These are phyloP conservation scores for Rossbeevera mucosa DNA, from an alignment of 768 basidiomycete species.

Conservation along the genomic window DNA sequence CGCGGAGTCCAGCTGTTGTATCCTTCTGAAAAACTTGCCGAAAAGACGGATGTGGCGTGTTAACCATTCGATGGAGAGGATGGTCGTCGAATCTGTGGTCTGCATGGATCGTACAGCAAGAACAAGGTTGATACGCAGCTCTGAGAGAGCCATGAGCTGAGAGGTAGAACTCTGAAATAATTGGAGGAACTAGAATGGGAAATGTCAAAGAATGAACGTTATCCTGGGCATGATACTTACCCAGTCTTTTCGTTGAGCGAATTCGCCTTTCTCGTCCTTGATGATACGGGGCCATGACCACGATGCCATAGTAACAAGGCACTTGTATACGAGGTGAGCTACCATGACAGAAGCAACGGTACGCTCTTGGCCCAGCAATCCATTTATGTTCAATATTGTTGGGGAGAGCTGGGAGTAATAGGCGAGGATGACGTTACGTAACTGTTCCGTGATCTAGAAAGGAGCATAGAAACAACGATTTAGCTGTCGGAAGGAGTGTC, in stretches of 20 bases:
- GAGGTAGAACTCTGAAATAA: slow-evolving; percentile 57
- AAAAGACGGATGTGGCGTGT: slow-evolving; percentile 67
- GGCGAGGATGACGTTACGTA: slow-evolving; percentile 50
- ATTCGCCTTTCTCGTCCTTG: slow-evolving; percentile 40
- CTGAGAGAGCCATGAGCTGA: slow-evolving; percentile 53
- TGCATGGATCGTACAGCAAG: slow-evolving; percentile 37
- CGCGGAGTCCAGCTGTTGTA: slow-evolving; percentile 56
- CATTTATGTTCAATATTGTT: slow-evolving; percentile 30
- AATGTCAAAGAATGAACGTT: slow-evolving; percentile 1
- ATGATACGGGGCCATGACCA: slow-evolving; percentile 66
- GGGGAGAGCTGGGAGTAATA: slow-evolving; percentile 55
- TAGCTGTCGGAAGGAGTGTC: slow-evolving; percentile 8
- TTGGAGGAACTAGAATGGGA: slow-evolving; percentile 45
- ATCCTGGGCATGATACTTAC: slow-evolving; percentile 33
- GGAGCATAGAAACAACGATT: neutral
- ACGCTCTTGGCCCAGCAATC: slow-evolving; percentile 35
- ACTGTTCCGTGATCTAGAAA: slow-evolving; percentile 25
- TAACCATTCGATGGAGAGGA: slow-evolving; percentile 50
- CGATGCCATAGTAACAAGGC: slow-evolving; percentile 58
- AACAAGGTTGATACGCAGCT: slow-evolving; percentile 53
- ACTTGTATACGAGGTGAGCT: slow-evolving; percentile 72
- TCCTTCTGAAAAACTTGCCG: slow-evolving; percentile 75
- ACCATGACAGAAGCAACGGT: slow-evolving; percentile 47
- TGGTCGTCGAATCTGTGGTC: slow-evolving; percentile 33
- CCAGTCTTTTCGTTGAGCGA: slow-evolving; percentile 47